These are phyloP conservation scores for Myriosclerotinia curreyana DNA, from an alignment of 2,329 filamentous ascomycete genomes.

Conservation along the genomic window DNA sequence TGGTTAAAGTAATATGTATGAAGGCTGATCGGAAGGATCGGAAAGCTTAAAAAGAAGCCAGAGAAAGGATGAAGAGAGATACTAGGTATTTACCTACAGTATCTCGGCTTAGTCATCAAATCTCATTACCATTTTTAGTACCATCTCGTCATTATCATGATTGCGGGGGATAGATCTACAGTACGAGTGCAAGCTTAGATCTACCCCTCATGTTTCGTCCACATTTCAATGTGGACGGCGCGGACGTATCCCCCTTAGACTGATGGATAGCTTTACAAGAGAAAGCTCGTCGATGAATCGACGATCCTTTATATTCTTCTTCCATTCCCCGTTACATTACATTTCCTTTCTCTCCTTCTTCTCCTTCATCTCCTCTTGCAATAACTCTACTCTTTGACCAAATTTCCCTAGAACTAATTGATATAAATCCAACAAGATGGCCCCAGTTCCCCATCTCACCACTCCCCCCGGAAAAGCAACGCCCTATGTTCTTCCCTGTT, in stretches of 20 bases:
- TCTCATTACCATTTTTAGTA: too few relatives aligned
- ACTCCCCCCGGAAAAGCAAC: conserved; percentile 15
- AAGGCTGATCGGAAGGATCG: too few relatives aligned
- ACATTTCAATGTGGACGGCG: not conserved
- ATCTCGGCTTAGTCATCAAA: too few relatives aligned
- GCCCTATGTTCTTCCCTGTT: conserved; percentile 30
- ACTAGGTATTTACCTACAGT: too few relatives aligned
- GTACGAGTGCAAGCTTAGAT: not conserved
- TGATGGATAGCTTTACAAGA: not conserved
- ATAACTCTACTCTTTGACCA: not conserved
- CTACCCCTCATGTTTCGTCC: not conserved
- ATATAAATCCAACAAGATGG: not conserved
- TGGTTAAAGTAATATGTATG: too few relatives aligned
- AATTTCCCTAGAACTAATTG: not conserved
- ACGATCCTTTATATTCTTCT: not conserved
- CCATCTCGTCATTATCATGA: too few relatives aligned
- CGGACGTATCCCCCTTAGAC: not conserved
- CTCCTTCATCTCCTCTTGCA: not conserved
- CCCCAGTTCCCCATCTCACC: conserved; percentile 3
- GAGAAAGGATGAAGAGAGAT: too few relatives aligned
- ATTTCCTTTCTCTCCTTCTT: too few relatives aligned
- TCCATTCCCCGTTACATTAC: too few relatives aligned
- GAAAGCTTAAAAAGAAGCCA: too few relatives aligned
- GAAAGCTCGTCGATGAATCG: not conserved
- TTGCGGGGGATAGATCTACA: not conserved